phyloP scores from a whole-genome alignment of 2,329 filamentous ascomycete genomes.

The Falciphora oryzae region DNA sequence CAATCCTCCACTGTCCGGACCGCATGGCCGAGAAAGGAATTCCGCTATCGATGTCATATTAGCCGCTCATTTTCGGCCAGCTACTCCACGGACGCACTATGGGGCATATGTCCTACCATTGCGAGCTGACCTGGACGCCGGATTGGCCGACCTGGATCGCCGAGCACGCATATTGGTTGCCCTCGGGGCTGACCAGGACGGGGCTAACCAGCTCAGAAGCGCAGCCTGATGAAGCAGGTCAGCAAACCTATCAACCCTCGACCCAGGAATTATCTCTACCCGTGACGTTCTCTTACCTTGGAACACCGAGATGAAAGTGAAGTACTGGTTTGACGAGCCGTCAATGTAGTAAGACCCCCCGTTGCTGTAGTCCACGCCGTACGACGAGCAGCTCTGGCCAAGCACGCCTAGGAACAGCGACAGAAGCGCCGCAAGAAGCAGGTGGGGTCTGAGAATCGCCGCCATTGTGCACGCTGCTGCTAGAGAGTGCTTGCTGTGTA shows the following conservation, averaged over 20 bases:
- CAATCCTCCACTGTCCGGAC: slow-evolving; percentile 31
- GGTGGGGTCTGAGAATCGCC: slow-evolving; percentile 15
- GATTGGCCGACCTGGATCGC: slow-evolving; percentile 27
- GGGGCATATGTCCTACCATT: slow-evolving; percentile 25
- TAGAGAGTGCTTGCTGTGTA: background rate
- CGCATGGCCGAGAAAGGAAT: slow-evolving; percentile 32
- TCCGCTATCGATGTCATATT: slow-evolving; percentile 18
- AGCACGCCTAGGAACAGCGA: slow-evolving; percentile 15
- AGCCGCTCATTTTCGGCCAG: no score
- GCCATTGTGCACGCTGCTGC: slow-evolving; percentile 16
- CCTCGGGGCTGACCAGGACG: slow-evolving; percentile 26
- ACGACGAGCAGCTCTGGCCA: slow-evolving; percentile 26
- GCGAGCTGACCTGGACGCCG: slow-evolving; percentile 30
- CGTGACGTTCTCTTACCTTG: slow-evolving; percentile 15
- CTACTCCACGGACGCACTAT: background rate
- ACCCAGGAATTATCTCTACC: background rate
- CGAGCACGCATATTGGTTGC: slow-evolving; percentile 29
- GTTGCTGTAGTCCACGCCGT: slow-evolving; percentile 33
- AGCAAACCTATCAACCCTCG: background rate
- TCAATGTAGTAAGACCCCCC: slow-evolving; percentile 34
- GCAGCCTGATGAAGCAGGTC: slow-evolving; percentile 22
- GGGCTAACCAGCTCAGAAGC: slow-evolving; percentile 28
- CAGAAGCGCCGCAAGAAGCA: slow-evolving; percentile 19
- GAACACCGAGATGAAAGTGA: slow-evolving; percentile 32
- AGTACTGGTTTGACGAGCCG: slow-evolving; percentile 29